Evolutionary conservation across 352 stramenopile species (phyloP).

Genomic region (Globisporangium heterothallicum): DNA sequence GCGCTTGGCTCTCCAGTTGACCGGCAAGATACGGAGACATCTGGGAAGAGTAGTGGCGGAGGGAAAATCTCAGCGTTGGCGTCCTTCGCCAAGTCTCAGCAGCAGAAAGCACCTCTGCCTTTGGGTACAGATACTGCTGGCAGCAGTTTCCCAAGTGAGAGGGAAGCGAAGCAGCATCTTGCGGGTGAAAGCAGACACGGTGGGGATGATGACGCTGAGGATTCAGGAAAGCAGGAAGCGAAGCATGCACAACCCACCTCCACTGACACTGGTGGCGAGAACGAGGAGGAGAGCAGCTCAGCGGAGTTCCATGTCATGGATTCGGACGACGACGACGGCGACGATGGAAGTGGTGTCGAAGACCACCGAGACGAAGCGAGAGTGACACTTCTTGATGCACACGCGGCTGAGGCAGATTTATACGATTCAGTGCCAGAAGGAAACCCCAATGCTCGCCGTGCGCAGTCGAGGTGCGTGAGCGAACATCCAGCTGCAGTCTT

Average conservation of each 20-base stretch:
- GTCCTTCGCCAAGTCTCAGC: constrained; percentile 7
- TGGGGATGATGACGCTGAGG: not conserved
- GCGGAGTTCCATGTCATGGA: constrained; percentile 3
- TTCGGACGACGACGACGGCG: not conserved
- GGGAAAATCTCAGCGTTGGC: constrained; percentile 8
- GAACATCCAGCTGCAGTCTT: no score
- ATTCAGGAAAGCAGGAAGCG: not conserved
- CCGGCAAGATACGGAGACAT: not conserved
- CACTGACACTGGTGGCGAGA: not conserved
- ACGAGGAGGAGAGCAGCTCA: not conserved
- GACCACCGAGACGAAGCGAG: not conserved
- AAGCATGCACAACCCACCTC: not conserved
- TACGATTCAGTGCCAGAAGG: not conserved
- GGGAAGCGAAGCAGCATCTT: not conserved
- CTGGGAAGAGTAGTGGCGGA: not conserved
- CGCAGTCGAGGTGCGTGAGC: not conserved
- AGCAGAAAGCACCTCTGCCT: no score
- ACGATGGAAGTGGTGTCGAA: not conserved
- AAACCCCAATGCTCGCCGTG: not conserved
- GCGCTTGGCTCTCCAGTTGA: not conserved
- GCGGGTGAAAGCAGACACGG: not conserved
- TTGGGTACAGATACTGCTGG: no score
- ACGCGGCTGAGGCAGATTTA: not conserved
- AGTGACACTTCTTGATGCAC: not conserved
- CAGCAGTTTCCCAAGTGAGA: not conserved